Evolutionary conservation across 306 rosid genomes (phyloP), one percentile per base, ranked within the genome.

Genomic region (Pterocarpus santalinus): DNA sequence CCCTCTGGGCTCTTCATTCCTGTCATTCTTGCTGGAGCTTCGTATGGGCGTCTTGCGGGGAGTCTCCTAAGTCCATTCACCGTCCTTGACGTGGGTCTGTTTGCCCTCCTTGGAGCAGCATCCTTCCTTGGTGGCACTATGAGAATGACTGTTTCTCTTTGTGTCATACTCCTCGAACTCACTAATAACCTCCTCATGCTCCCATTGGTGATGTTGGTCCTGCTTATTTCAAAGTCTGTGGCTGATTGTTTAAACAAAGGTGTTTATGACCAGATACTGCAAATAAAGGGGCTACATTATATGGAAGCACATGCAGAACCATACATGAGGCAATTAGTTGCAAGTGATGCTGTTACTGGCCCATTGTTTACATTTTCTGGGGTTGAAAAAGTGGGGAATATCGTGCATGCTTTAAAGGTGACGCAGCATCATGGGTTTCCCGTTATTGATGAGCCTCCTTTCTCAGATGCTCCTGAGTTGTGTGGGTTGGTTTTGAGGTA

Each of bases 1-100:
- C 98, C 98, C 49, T 90, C 98, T 0, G 98, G 98, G n/a, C 90
- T 92, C 74, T 94, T 94, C 67, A 94, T 94, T 64, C 98, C 98
- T 0, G 97, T 91, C 60, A 91, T 91, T 70, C 91, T 94, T 22
- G 98, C 97, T 0, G 97, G 98, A 49, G 92, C 95, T 78, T 89
- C 95, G 2, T 94, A 91, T 51, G 98, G 98, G 1, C 93, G 98
- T 38, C 92, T 94, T 51, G 87, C 82, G 13, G 98, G 97, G 58
- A 87, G 81, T 49, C 78, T 91, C 6, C 73, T 90, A 17, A 86
- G 87, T 39, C 73, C 90, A 32, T 39, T 89, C 76, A 86, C 88
- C 3, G 30, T 39, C 62, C 87, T 92, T 34, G 97, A 91, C 76
- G 82, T 74, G 33, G 91, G 95, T 17, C 79, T 90, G 56, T 92